Evolutionary conservation across 2,329 filamentous ascomycete genomes (phyloP).

Genomic region (Alternaria gansuensis): DNA sequence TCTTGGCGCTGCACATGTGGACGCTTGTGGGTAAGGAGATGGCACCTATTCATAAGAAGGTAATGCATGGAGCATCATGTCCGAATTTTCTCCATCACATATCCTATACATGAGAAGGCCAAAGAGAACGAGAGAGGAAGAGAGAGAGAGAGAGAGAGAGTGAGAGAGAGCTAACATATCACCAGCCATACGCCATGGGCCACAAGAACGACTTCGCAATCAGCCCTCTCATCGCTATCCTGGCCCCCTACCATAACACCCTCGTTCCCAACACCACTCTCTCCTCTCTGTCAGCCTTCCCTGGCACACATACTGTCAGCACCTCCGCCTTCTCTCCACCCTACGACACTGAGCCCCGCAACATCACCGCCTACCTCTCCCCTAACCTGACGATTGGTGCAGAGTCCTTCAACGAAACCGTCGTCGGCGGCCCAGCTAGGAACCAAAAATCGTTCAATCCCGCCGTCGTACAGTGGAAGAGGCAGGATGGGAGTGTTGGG

Average conservation of each 20-base stretch:
- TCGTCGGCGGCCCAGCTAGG: constrained; percentile 64
- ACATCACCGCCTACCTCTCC: constrained; percentile 68
- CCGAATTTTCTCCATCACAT: neutral
- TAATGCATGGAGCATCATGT: constrained; percentile 12
- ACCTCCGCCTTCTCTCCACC: constrained; percentile 67
- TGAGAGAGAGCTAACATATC: neutral
- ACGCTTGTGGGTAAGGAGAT: constrained; percentile 61
- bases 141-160: neutral
- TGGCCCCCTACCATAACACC: constrained; percentile 61
- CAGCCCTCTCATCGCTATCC: constrained; percentile 64
- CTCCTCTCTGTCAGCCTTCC: constrained; percentile 58
- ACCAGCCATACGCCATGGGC: constrained; percentile 62
- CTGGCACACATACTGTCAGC: constrained; percentile 62
- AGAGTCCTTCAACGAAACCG: constrained; percentile 65
- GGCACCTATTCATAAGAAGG: constrained; percentile 48
- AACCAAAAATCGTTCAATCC: constrained; percentile 66
- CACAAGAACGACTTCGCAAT: constrained; percentile 69
- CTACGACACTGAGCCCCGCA: constrained; percentile 65
- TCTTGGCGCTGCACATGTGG: constrained; percentile 69
- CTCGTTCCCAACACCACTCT: constrained; percentile 57
- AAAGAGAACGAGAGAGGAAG: neutral
- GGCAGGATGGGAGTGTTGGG: constrained; percentile 42
- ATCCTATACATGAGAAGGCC: neutral
- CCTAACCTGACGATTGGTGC: constrained; percentile 67
- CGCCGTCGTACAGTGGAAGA: constrained; percentile 67